Evolutionary conservation across 768 basidiomycete genomes (phyloP), one percentile per base, ranked within the genome.

Genomic region (Pisolithus sp.): DNA sequence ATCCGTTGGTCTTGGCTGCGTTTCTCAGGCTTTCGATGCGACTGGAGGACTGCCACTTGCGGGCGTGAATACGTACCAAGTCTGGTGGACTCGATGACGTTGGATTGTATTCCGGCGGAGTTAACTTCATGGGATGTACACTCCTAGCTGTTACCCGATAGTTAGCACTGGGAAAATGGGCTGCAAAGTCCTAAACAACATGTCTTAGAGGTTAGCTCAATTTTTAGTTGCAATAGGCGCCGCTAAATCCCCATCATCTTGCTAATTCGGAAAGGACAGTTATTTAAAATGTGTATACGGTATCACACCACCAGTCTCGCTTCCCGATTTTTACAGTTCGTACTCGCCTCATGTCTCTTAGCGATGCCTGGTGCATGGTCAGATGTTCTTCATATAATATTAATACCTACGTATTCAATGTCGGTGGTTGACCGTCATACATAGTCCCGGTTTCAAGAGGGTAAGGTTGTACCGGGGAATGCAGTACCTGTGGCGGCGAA

Each of bases 151-250:
- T 46, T 20, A 45, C 53, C 18, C 53, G 53, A 36, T 28, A 30
- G 5, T 36, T 53, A 15, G 52, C 52, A 13, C 17, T 53, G 13
- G 52, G 52, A 24, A 37, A 49, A n/a, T 53, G 52, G 52, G 17
- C 12, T n/a, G 52, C 47, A 9, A 53, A 53, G 23, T 53, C 49
- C 40, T 53, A 34, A 37, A 23, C 31, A 34, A 12, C 13, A 28
- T 34, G n/a, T 21, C 10, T 17, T n/a, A 7, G 26, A 26, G 26
- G 26, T 26, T 26, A 4, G 3, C 13, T 4, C 12, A 34, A 34
- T 5, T 13, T 34, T 13, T 15, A 13, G 13, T 30, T 30, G 30
- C 30, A 7, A 30, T 2, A 13, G 2, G 34, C 13, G 1, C 12
- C 3, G 12, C 34, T 34, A 10, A 10, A 30, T 30, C 10, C 30